phyloP scores from a whole-genome alignment of 306 rosid species.

The Cicer arietinum region DNA sequence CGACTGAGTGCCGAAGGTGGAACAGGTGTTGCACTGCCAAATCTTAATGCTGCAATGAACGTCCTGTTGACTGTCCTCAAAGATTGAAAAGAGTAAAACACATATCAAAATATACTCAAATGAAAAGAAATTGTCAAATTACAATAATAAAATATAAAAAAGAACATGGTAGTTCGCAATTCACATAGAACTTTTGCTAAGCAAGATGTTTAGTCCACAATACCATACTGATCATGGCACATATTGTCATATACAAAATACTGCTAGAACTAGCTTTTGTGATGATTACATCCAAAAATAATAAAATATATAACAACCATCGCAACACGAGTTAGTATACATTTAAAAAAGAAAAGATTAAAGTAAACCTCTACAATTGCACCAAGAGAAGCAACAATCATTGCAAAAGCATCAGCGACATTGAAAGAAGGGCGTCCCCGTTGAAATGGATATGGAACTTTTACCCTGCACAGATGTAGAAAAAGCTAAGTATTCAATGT shows the following conservation, averaged over 20 bases:
- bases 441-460: too few relatives aligned
- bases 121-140: neutral
- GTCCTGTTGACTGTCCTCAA: constrained; percentile 74
- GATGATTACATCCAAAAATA: neutral
- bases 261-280: constrained; percentile 15
- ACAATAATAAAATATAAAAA: constrained; percentile 24
- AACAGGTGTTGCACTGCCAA: constrained; percentile 77
- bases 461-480: too few relatives aligned
- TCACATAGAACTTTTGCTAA: constrained; percentile 1
- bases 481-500: too few relatives aligned
- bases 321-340: too few relatives aligned
- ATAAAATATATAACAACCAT: too few relatives aligned
- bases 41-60: constrained; percentile 81
- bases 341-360: too few relatives aligned
- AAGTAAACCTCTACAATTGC: too few relatives aligned
- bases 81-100: constrained; percentile 29
- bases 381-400: too few relatives aligned
- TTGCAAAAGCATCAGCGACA: too few relatives aligned
- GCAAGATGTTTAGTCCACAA: constrained; percentile 3
- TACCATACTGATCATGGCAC: constrained; percentile 10
- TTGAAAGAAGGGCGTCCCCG: too few relatives aligned
- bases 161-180: neutral
- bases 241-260: neutral
- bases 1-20: constrained; percentile 86
- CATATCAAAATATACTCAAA: constrained; percentile 31